Evolutionary conservation across 2,329 filamentous ascomycete species (phyloP), one percentile per base, ranked within the genome.

Genomic region (Apiospora phragmitis): DNA sequence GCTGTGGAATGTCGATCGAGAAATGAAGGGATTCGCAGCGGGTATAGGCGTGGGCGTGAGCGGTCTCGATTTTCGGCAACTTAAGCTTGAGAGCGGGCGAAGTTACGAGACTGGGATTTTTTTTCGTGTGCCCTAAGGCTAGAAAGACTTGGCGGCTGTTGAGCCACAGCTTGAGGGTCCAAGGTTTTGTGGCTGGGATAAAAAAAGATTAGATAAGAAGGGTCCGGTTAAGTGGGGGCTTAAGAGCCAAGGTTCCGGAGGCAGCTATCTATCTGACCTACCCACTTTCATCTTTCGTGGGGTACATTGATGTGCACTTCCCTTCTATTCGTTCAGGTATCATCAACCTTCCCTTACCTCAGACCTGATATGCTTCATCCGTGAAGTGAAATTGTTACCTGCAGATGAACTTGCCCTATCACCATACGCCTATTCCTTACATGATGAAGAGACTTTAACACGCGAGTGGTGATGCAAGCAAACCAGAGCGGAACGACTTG

Each of bases 21-120:
- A 69, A 69, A 67, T 75, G 74, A 76, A 72, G 74, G 71, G 73
- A 76, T 77, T 77, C 74, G 74, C 75, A 74, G 74, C 73, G 71
- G 69, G 51, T 72, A 72, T 67, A 68, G 74, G 71, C 69, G 71
- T 72, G 71, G 68, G 70, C 70, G 59, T 62, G 55, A 62, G 55
- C 55, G 55, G 55, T 62, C 55, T 62, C 55, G 55, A 66, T 67
- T 65, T 72, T 73, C 51, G 42, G 68, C 55, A 62, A 62, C 32
- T 62, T 62, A 62, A 67, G 65, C 65, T 67, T 67, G 65, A 47
- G 32, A 62, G 55, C 55, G 55, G 55, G 55, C 55, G 55, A 62
- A 62, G 55, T 62, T 35, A 62, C 55, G 24, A 62, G 55, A 62
- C 55, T 62, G 55, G 55, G 32, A 75, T 74, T 75, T 75, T 75